These are phyloP conservation scores for Pichia sp. DNA, from an alignment of 1,139 yeast species.

Conservation along the genomic window DNA sequence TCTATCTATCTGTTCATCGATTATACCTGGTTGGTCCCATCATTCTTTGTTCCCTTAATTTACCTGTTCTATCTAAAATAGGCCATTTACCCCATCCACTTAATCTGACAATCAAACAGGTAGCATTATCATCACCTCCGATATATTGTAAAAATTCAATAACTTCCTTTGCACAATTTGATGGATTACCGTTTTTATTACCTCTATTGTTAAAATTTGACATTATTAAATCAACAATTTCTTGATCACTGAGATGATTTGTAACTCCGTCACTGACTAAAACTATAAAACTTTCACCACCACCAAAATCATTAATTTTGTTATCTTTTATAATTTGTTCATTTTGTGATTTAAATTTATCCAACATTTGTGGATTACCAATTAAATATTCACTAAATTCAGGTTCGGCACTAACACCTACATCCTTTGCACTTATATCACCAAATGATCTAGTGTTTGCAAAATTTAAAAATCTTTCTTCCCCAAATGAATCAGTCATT, in stretches of 20 bases:
- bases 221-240: slow-evolving; percentile 79
- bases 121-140: slow-evolving; percentile 93
- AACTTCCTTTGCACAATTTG: slow-evolving; percentile 77
- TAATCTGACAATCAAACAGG: slow-evolving; percentile 73
- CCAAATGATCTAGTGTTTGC: slow-evolving; percentile 96
- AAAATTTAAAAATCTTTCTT: slow-evolving; percentile 72
- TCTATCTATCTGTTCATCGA: background rate
- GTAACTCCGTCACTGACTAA: slow-evolving; percentile 86
- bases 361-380: slow-evolving; percentile 43
- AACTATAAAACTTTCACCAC: slow-evolving; percentile 76
- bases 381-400: slow-evolving; percentile 64
- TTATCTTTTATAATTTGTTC: slow-evolving; percentile 28
- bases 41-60: slow-evolving; percentile 66
- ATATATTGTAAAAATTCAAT: slow-evolving; percentile 76
- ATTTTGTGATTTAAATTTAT: slow-evolving; percentile 28
- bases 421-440: slow-evolving; percentile 68
- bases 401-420: slow-evolving; percentile 91
- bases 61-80: slow-evolving; percentile 72
- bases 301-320: slow-evolving; percentile 53
- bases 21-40: slow-evolving; percentile 16
- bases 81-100: slow-evolving; percentile 97
- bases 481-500: slow-evolving; percentile 90
- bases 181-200: slow-evolving; percentile 70
- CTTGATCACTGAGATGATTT: slow-evolving; percentile 77
- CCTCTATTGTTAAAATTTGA: slow-evolving; percentile 65